Base-by-base conservation (phyloP, 2,329 filamentous ascomycete species). In the Pyrenochaeta sp. region DNA sequence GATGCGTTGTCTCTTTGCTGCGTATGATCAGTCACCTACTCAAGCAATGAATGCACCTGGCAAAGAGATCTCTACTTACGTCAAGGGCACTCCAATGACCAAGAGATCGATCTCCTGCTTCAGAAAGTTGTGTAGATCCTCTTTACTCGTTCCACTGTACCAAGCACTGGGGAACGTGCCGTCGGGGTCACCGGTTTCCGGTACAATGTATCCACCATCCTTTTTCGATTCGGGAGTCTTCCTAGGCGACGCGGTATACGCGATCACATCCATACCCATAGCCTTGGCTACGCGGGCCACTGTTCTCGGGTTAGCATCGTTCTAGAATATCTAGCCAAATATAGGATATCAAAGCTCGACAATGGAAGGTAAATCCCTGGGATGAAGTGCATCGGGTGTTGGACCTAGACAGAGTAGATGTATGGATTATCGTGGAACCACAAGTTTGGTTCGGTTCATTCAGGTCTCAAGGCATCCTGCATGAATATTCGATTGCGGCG, bases 231-330 rank as follows among this genome's bases (percentile, higher is more conserved):
- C 87, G 0, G 86, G 83, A 0, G 89, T 91, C 7, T 79, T 72
- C n/a, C 88, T 87, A 0, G 88, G 84, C 21, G 85, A 85, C 0
- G 90, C 86, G 0, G 90, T 94, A 77, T 90, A 92, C 0, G 90
- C 90, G 68, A 92, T 81, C 0, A 94, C 84, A 23, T 86, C 81
- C 83, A 91, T 88, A 15, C 90, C 90, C 64, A 91, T 74, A 2
- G 88, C 87, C 12, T 80, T 80, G 10, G 84, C 84, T 2, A 91
- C 81, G 21, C 79, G 79, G 30, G 79, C 84, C 35, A 83, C 82
- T 83, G 58, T 51, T 32, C 40, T 21, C 23, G 4, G 23, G 23
- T 27, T 9, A 27, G 23, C 23, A 27, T 27, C 23, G 23, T 27
- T 27, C n/a, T 27, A 27, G 23, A 27, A 9, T 27, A 27, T 5